Percentiles rank a stretch among this genome's conserved stretches.
Conservation (phyloP, 2,329 filamentous ascomycete species). For the Ceratocystis smalleyi region DNA sequence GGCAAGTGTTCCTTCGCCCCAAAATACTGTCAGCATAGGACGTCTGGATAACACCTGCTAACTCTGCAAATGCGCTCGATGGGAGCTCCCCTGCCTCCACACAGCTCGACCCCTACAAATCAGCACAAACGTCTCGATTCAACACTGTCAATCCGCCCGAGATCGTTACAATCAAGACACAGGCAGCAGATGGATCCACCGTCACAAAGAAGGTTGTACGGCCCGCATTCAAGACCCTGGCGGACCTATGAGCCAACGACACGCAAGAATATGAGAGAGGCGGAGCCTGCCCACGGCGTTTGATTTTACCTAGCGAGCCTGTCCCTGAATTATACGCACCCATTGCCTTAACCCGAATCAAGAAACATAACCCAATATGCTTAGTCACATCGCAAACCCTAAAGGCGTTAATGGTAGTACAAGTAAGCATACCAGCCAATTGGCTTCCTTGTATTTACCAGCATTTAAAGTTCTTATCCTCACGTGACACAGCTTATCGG, state of each 20-base stretch:
- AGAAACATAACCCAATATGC: neutral
- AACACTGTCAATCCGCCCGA: slow-evolving; percentile 33
- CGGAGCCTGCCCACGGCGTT: neutral
- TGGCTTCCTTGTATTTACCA: neutral
- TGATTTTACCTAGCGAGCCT: slow-evolving; percentile 2
- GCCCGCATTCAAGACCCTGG: slow-evolving; percentile 36
- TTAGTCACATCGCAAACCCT: neutral
- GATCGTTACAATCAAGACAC: slow-evolving; percentile 16
- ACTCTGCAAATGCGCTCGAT: neutral
- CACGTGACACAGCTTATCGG: slow-evolving; percentile 11
- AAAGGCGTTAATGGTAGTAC: neutral
- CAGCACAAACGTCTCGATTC: slow-evolving; percentile 44
- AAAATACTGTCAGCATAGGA: too few relatives aligned
- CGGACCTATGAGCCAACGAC: slow-evolving; percentile 31
- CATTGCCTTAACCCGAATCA: neutral
- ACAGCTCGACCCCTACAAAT: slow-evolving; percentile 46
- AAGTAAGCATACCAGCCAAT: neutral
- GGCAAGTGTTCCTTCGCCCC: slow-evolving; percentile 26
- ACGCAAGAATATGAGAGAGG: neutral
- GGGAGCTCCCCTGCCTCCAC: neutral
- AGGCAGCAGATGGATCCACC: slow-evolving; percentile 18
- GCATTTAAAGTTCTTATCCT: slow-evolving; percentile 10
- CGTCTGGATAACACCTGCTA: neutral
- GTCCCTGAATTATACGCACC: neutral
- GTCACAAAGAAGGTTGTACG: slow-evolving; percentile 23